Percentiles rank a stretch among this genome's conserved stretches.
phyloP scores from a whole-genome alignment of 129 eudicot species.

The Artemisia annua region DNA sequence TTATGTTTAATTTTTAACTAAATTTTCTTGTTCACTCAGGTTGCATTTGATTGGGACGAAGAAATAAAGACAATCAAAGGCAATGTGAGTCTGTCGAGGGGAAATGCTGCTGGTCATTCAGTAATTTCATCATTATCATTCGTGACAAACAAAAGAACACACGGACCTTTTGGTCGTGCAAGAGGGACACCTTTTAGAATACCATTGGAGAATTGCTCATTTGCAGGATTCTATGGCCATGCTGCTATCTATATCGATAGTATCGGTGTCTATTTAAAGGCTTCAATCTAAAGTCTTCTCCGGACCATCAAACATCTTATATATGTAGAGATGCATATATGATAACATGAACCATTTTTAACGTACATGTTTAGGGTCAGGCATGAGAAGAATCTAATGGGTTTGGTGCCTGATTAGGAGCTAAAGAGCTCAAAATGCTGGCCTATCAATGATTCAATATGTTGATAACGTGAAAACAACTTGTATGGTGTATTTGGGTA shows the following conservation, averaged over 20 bases:
- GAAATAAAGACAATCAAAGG: neutral
- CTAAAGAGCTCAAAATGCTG: too few relatives aligned
- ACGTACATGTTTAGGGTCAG: too few relatives aligned
- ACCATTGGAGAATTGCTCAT: neutral
- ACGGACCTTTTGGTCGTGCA: conserved; percentile 1
- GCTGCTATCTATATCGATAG: neutral
- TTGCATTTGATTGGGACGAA: neutral
- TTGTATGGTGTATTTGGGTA: too few relatives aligned
- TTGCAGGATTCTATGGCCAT: conserved; percentile 3
- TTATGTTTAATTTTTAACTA: neutral
- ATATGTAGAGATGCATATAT: too few relatives aligned
- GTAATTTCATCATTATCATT: conserved; percentile 1
- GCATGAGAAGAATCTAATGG: too few relatives aligned
- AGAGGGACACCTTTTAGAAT: neutral
- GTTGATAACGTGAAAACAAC: too few relatives aligned
- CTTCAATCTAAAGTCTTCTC: neutral
- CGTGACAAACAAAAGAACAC: conserved; percentile 4
- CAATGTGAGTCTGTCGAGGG: neutral
- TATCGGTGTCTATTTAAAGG: neutral
- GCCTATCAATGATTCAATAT: too few relatives aligned
- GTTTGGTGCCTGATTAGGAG: too few relatives aligned
- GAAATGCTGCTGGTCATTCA: neutral
- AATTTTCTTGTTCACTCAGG: neutral
- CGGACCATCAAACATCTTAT: too few relatives aligned
- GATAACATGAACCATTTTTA: too few relatives aligned